Base-by-base conservation (phyloP, 805 yeast species). In the Tetrapisispora nanseiensis region DNA sequence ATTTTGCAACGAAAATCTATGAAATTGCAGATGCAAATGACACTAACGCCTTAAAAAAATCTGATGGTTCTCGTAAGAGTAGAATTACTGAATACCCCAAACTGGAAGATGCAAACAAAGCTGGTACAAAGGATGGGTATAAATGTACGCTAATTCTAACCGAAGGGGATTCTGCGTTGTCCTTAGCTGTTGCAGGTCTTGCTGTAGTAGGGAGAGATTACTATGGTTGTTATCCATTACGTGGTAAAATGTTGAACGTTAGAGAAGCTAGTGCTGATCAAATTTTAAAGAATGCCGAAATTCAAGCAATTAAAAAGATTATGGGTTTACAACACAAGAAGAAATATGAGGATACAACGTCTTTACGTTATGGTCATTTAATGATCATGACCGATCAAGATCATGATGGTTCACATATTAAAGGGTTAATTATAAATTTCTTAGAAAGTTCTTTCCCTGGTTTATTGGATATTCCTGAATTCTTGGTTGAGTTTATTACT, bases 361-460 rank as follows among this genome's bases (percentile, higher is more conserved):
- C 82, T 4, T 69, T 92, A 48, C 78, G 98, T 61, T 92, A 92
- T 58, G 98, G 98, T 29, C 95, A 87, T 61, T 75, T 92, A 40
- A 92, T 92, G 97, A 87, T 92, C 59, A 92, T 92, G 97, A 87
- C 98, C 6, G 98, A 92, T 82, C 98, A 92, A 67, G 98, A 92
- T 86, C 95, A 89, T 54, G 98, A 92, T 72, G 98, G 98, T 47
- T 83, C 95, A 15, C 98, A 92, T 69, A 92, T 92, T 61, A 92
- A 92, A 61, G 98, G 98, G 50, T 73, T 92, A 51, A 76, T 92
- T 44, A 92, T 92, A 56, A 92, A 92, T 61, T 92, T 92, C 56
- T 67, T 92, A 45, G 97, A 90, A 62, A 75, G 90, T 4, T 82
- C 95, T 26, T 92, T 92, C 68, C 97, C 97, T 1, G 98, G 97